Conservation (phyloP, 768 basidiomycete species). For the Serendipita sp. region DNA sequence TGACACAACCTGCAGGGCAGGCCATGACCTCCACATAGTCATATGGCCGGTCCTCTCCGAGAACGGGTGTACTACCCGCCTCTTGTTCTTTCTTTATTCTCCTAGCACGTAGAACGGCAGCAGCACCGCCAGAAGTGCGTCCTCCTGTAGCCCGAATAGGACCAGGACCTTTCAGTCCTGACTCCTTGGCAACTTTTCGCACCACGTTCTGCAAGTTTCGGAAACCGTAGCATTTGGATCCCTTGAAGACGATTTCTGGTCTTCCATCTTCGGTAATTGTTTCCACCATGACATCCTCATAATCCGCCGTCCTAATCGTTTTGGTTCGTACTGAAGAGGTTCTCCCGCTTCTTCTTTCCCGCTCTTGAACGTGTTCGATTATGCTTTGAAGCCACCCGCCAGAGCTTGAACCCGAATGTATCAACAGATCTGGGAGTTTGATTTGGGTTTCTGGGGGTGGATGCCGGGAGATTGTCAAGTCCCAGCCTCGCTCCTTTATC, state of each 20-base stretch:
- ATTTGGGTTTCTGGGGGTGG: slow-evolving; percentile 7
- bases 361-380: slow-evolving; percentile 36
- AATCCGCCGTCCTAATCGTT: slow-evolving; percentile 54
- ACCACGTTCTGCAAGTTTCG: slow-evolving; percentile 95
- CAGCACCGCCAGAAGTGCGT: slow-evolving; percentile 13
- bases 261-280: slow-evolving; percentile 20
- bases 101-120: slow-evolving; percentile 13
- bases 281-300: slow-evolving; percentile 55
- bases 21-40: slow-evolving; percentile 99
- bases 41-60: slow-evolving; percentile 33
- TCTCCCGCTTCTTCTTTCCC: slow-evolving; percentile 18
- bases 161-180: slow-evolving; percentile 52
- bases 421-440: slow-evolving; percentile 52
- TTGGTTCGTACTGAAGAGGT: slow-evolving; percentile 35
- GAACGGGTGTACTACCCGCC: slow-evolving; percentile 15
- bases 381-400: slow-evolving; percentile 83
- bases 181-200: slow-evolving; percentile 75
- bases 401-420: slow-evolving; percentile 72
- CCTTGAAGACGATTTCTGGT: slow-evolving; percentile 64
- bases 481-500: slow-evolving; percentile 68
- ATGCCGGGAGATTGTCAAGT: slow-evolving; percentile 42
- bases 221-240: slow-evolving; percentile 94
- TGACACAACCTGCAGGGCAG: slow-evolving; percentile 92
- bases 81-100: slow-evolving; percentile 8
- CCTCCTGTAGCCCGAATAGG: slow-evolving; percentile 32